These are phyloP conservation scores for Schizophyllum commune DNA, from an alignment of 1,284 basidiomycete species.

Conservation along the genomic window DNA sequence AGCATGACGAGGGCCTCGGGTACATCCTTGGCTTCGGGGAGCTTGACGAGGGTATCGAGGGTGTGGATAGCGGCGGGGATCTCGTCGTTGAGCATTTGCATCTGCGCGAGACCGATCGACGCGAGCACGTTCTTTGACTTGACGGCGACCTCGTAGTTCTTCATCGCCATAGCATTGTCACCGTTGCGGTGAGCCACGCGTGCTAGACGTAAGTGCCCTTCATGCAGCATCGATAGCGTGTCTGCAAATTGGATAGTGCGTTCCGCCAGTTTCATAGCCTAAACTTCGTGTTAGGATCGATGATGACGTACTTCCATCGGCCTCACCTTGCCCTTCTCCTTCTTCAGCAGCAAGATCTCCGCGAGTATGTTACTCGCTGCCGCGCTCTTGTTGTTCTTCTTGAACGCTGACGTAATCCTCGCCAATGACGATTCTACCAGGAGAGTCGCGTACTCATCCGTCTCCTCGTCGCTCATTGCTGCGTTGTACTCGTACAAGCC, in stretches of 20 bases:
- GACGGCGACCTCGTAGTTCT: conserved; percentile 69
- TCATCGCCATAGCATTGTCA: conserved; percentile 53
- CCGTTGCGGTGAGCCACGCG: conserved; percentile 72
- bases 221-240: conserved; percentile 71
- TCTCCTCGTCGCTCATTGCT: conserved; percentile 57
- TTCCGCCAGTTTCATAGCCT: conserved; percentile 89
- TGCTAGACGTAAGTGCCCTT: conserved; percentile 72
- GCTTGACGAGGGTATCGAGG: conserved; percentile 72
- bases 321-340: conserved; percentile 45
- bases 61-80: conserved; percentile 78
- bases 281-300: neutral
- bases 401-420: conserved; percentile 66
- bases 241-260: conserved; percentile 90
- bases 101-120: conserved; percentile 79
- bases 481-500: conserved; percentile 78
- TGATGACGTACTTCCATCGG: conserved; percentile 1
- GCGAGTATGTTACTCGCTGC: conserved; percentile 74
- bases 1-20: conserved; percentile 76
- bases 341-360: conserved; percentile 66
- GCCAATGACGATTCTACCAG: conserved; percentile 25
- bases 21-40: neutral
- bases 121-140: conserved; percentile 73
- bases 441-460: conserved; percentile 52
- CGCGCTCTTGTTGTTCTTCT: conserved; percentile 66
- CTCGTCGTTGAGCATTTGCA: conserved; percentile 77